A percentile compares a stretch with the other conserved stretches of the same genome.
Conservation (phyloP, 2,329 filamentous ascomycete species). For the Didymella glomerata region DNA sequence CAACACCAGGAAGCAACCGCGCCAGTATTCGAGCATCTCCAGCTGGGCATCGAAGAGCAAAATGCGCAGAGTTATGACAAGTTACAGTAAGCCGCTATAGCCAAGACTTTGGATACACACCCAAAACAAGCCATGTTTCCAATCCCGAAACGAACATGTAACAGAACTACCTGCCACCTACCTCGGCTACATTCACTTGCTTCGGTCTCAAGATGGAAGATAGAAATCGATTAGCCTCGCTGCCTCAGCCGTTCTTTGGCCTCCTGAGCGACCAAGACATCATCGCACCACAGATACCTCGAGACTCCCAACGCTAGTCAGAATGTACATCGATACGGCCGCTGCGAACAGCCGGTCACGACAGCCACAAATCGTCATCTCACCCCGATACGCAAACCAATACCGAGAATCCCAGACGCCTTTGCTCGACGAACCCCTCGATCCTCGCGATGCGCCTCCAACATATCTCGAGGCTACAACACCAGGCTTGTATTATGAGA, state of each 20-base stretch:
- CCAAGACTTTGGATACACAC: conserved; percentile 14
- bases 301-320: background rate
- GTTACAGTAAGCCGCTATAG: background rate
- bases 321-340: conserved; percentile 48
- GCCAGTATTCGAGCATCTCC: no score
- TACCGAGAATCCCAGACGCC: conserved; percentile 35
- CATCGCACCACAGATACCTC: background rate
- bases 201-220: background rate
- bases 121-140: conserved; percentile 39
- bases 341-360: conserved; percentile 39
- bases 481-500: conserved; percentile 39
- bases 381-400: conserved; percentile 21
- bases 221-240: conserved; percentile 7
- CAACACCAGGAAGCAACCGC: no score
- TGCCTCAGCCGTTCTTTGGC: conserved; percentile 8
- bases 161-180: conserved; percentile 20
- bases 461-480: conserved; percentile 49
- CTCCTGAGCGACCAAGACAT: background rate
- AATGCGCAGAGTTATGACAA: background rate
- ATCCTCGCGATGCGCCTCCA: conserved; percentile 36
- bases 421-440: conserved; percentile 37
- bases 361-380: conserved; percentile 32
- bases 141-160: conserved; percentile 40
- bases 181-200: conserved; percentile 9
- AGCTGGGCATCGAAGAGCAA: no score